A percentile compares a stretch with the other conserved stretches of the same genome.
These are phyloP conservation scores for Flaveria sonorensis DNA, from an alignment of 129 eudicot species.

Conservation along the genomic window DNA sequence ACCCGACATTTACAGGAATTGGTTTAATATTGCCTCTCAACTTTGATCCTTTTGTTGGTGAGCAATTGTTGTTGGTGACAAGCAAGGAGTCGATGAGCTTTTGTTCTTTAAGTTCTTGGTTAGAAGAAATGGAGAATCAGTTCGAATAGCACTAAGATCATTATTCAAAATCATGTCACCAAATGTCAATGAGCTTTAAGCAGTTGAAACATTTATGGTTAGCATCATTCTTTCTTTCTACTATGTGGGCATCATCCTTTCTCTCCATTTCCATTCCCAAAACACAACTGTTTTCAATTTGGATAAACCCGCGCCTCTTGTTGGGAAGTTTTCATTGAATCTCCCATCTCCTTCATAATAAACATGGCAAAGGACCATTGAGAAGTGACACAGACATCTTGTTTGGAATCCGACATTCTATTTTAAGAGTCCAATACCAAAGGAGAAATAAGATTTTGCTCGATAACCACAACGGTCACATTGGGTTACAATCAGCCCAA, in stretches of 20 bases:
- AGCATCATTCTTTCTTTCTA: slow-evolving; percentile 67
- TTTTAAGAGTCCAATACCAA: too few relatives aligned
- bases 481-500: slow-evolving; percentile 32
- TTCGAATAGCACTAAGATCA: slow-evolving; percentile 60
- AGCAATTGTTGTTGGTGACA: slow-evolving; percentile 56
- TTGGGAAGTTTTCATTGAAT: too few relatives aligned
- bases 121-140: slow-evolving; percentile 62
- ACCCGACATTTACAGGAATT: slow-evolving; percentile 62
- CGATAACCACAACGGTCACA: slow-evolving; percentile 28
- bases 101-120: slow-evolving; percentile 57
- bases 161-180: slow-evolving; percentile 67
- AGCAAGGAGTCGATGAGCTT: slow-evolving; percentile 69
- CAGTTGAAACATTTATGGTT: slow-evolving; percentile 62
- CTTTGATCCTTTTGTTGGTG: slow-evolving; percentile 56
- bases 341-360: too few relatives aligned
- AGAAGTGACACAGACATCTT: too few relatives aligned
- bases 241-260: slow-evolving; percentile 65
- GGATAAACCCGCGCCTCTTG: too few relatives aligned
- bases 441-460: too few relatives aligned
- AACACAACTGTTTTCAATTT: too few relatives aligned
- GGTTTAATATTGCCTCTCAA: slow-evolving; percentile 59
- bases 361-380: too few relatives aligned
- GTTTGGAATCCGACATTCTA: too few relatives aligned
- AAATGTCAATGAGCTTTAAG: slow-evolving; percentile 58
- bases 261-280: slow-evolving; percentile 76